Conservation (phyloP, 768 basidiomycete genomes). For the Boletellus emodensis region DNA sequence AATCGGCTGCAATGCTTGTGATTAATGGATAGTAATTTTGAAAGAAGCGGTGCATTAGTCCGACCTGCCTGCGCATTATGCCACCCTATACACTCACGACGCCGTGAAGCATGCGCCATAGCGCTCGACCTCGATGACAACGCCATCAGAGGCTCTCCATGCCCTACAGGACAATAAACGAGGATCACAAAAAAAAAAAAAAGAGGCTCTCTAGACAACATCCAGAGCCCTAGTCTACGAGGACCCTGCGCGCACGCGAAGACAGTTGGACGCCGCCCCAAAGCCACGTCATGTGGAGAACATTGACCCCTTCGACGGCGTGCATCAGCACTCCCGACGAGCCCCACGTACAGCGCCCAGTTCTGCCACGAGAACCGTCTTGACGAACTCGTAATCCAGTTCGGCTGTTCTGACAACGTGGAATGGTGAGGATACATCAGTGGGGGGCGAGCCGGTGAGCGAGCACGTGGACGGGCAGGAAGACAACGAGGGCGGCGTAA, state of each 20-base stretch:
- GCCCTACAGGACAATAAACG: too few relatives aligned
- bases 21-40: too few relatives aligned
- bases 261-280: slow-evolving; percentile 14
- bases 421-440: slow-evolving; percentile 36
- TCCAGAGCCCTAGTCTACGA: slow-evolving; percentile 47
- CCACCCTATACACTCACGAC: slow-evolving; percentile 43
- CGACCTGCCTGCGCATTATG: slow-evolving; percentile 20
- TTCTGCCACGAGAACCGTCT: slow-evolving; percentile 63
- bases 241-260: slow-evolving; percentile 24
- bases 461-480: slow-evolving; percentile 67
- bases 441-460: slow-evolving; percentile 56
- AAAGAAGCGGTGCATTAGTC: too few relatives aligned
- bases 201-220: slow-evolving; percentile 44
- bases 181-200: too few relatives aligned
- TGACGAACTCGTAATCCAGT: slow-evolving; percentile 81
- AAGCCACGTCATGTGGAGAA: slow-evolving; percentile 49
- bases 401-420: slow-evolving; percentile 62
- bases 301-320: slow-evolving; percentile 52
- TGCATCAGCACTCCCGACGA: slow-evolving; percentile 60
- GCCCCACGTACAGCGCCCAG: slow-evolving; percentile 58
- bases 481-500: slow-evolving; percentile 48
- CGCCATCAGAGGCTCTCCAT: slow-evolving; percentile 44
- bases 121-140: slow-evolving; percentile 47
- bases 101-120: slow-evolving; percentile 48
- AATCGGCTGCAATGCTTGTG: neutral